A percentile compares a stretch with the other conserved stretches of the same genome.
Conservation (phyloP, 805 yeast species). For the Lipomyces sp. region DNA sequence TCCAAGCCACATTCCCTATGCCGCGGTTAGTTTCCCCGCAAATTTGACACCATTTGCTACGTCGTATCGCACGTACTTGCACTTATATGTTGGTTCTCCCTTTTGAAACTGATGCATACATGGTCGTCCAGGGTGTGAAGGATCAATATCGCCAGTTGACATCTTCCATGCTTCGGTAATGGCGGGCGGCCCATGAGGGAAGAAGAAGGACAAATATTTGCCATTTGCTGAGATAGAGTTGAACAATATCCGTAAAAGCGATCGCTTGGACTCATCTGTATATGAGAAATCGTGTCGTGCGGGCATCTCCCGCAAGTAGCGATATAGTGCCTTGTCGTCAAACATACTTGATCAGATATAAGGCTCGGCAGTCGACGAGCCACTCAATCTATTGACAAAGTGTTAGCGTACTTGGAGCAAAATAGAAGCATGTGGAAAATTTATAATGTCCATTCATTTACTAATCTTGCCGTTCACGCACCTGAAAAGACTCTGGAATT, state of each 20-base stretch:
- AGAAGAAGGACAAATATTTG: slow-evolving; percentile 48
- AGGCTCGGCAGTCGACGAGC: neutral
- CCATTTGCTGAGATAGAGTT: slow-evolving; percentile 52
- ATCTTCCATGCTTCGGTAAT: slow-evolving; percentile 31
- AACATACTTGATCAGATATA: slow-evolving; percentile 1
- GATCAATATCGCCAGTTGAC: slow-evolving; percentile 40
- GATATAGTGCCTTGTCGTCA: slow-evolving; percentile 21
- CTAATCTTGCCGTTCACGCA: neutral
- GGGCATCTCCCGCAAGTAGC: slow-evolving; percentile 44
- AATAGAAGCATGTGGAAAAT: neutral
- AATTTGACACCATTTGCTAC: neutral
- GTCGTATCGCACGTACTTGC: slow-evolving; percentile 46
- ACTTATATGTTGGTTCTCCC: slow-evolving; percentile 83
- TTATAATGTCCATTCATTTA: neutral
- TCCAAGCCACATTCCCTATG: slow-evolving; percentile 62
- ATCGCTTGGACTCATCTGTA: slow-evolving; percentile 36
- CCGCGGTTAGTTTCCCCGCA: neutral
- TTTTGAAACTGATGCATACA: slow-evolving; percentile 73
- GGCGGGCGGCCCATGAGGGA: slow-evolving; percentile 43
- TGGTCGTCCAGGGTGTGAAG: slow-evolving; percentile 65
- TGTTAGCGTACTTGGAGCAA: neutral
- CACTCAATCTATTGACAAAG: neutral
- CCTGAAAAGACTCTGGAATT: neutral
- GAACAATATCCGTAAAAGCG: slow-evolving; percentile 47
- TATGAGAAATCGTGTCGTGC: slow-evolving; percentile 40